Conservation (phyloP, 345 rosid species). For the Eucalyptus cloeziana region DNA sequence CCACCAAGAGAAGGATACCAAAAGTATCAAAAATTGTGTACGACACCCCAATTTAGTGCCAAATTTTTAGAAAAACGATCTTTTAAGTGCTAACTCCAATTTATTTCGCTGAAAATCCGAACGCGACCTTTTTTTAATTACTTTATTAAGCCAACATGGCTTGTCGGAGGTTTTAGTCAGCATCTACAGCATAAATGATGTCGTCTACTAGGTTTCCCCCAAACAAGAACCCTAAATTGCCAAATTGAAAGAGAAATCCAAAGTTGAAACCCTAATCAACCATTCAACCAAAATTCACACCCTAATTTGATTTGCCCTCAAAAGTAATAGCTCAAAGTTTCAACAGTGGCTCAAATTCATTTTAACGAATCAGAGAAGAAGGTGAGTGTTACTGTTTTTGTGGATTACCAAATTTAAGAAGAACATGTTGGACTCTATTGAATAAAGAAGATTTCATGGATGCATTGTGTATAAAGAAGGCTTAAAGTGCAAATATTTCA, state of each 20-base stretch:
- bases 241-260: too few species aligned
- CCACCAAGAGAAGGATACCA: background rate
- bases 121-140: too few species aligned
- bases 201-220: background rate
- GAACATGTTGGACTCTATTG: background rate
- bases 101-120: too few species aligned
- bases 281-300: background rate
- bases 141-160: background rate
- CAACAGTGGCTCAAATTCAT: background rate
- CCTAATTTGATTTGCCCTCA: background rate
- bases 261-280: background rate
- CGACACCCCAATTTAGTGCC: rapidly evolving
- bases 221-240: too few species aligned
- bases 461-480: background rate
- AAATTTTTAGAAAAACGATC: too few species aligned
- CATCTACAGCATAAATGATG: background rate
- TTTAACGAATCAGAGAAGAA: background rate
- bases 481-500: background rate
- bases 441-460: background rate
- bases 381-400: background rate
- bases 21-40: too few species aligned
- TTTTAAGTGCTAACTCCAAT: background rate
- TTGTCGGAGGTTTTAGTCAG: rapidly evolving
- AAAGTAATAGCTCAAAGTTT: background rate
- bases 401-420: too few species aligned